phyloP scores from a whole-genome alignment of 768 basidiomycete genomes.

The Phaeotremella fagi region DNA sequence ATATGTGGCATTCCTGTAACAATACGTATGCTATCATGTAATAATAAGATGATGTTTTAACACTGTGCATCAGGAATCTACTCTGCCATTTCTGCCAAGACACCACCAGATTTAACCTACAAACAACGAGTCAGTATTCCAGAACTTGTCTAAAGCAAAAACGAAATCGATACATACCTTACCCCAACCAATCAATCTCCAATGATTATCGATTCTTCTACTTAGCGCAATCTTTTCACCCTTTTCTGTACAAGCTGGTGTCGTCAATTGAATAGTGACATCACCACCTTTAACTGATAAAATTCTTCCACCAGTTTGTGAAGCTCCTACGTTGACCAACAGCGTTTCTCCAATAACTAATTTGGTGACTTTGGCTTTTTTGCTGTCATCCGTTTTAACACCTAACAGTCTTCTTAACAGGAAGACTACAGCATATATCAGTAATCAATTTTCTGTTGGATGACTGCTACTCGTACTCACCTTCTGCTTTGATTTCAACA shows the following conservation, averaged over 20 bases:
- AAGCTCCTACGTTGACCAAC: slow-evolving; percentile 96
- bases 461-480: slow-evolving; percentile 29
- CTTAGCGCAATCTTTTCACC: slow-evolving; percentile 97
- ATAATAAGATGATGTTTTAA: not conserved
- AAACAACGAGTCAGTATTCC: too few species aligned
- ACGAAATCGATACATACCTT: too few species aligned
- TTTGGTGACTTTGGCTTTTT: slow-evolving; percentile 86
- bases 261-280: slow-evolving; percentile 67
- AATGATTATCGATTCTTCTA: slow-evolving; percentile 94
- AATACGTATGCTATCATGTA: too few species aligned
- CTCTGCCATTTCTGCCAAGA: slow-evolving; percentile 44
- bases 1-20: not conserved
- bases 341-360: slow-evolving; percentile 84
- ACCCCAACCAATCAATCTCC: slow-evolving; percentile 83
- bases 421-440: slow-evolving; percentile 66
- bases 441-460: too few species aligned
- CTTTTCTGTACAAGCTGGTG: slow-evolving; percentile 91
- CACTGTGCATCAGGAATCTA: slow-evolving; percentile 1
- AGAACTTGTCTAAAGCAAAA: too few species aligned
- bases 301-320: slow-evolving; percentile 93
- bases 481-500: slow-evolving; percentile 54
- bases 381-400: slow-evolving; percentile 98
- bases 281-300: slow-evolving; percentile 90
- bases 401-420: slow-evolving; percentile 91
- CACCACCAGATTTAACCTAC: slow-evolving; percentile 42